Evolutionary conservation across 257 asterid genomes (phyloP).

Genomic region (Lavandula angustifolia): DNA sequence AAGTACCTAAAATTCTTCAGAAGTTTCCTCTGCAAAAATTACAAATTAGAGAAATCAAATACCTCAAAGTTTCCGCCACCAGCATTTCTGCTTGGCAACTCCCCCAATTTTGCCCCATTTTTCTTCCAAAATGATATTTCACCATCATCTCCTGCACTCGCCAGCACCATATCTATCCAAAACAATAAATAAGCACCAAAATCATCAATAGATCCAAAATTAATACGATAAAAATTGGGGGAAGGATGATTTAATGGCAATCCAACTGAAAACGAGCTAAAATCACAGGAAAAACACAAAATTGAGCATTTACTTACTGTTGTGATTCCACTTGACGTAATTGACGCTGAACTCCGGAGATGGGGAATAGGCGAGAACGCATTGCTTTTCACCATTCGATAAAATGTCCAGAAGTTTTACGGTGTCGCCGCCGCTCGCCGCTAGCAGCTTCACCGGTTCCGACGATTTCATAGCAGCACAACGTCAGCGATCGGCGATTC

Average conservation of each 20-base stretch:
- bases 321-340: conserved; percentile 95
- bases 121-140: conserved; percentile 74
- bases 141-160: conserved; percentile 88
- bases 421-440: conserved; percentile 90
- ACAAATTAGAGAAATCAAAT: conserved; percentile 11
- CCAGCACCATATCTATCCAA: conserved; percentile 80
- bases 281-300: conserved; percentile 9
- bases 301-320: conserved; percentile 52
- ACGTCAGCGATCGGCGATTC: conserved; percentile 12
- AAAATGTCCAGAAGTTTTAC: conserved; percentile 83
- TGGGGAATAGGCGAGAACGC: conserved; percentile 72
- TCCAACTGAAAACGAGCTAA: neutral
- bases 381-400: conserved; percentile 66
- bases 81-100: conserved; percentile 55
- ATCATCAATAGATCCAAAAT: neutral
- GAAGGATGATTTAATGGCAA: neutral
- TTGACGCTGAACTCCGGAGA: conserved; percentile 66
- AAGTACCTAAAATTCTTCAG: neutral
- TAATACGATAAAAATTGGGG: too few species aligned
- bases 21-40: neutral
- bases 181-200: neutral
- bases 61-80: conserved; percentile 71
- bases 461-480: conserved; percentile 44
- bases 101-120: conserved; percentile 79
- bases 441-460: conserved; percentile 64